Percentiles rank a stretch among this genome's conserved stretches.
Evolutionary conservation across 2,329 filamentous ascomycete genomes (phyloP).

Genomic region (Aschersonia sp.): DNA sequence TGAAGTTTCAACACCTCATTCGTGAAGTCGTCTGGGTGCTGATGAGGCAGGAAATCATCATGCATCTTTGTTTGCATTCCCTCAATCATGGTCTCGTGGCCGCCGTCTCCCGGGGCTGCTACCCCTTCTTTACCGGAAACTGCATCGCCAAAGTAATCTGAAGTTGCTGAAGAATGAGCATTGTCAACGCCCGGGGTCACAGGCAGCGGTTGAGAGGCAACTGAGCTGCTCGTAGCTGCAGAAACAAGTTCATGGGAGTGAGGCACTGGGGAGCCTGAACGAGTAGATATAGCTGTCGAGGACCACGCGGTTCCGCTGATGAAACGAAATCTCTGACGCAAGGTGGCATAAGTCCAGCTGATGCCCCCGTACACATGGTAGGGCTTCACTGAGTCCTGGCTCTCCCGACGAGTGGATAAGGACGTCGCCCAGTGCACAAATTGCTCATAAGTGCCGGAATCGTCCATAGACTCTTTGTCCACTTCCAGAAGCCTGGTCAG

Average conservation of each 20-base stretch:
- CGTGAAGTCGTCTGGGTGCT: constrained; percentile 27
- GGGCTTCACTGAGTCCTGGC: constrained; percentile 38
- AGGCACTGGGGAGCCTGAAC: constrained; percentile 23
- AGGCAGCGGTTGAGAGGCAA: constrained; percentile 18
- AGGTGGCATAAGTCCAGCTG: constrained; percentile 55
- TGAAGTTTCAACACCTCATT: constrained; percentile 21
- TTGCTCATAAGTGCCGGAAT: constrained; percentile 34
- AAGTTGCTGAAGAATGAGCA: constrained; percentile 5
- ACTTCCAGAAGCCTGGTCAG: constrained; percentile 42
- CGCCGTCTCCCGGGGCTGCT: neutral
- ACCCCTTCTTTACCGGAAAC: constrained; percentile 2
- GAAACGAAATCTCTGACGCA: constrained; percentile 54
- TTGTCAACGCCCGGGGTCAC: constrained; percentile 16
- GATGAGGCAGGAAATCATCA: constrained; percentile 8
- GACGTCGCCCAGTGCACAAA: constrained; percentile 60
- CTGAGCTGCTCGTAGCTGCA: constrained; percentile 2
- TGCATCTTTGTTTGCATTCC: constrained; percentile 2
- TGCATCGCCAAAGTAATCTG: constrained; percentile 29
- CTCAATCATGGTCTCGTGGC: neutral
- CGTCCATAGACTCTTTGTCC: constrained; percentile 19
- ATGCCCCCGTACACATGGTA: constrained; percentile 49
- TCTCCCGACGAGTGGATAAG: constrained; percentile 28
- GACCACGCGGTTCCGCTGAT: constrained; percentile 39
- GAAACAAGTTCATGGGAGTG: constrained; percentile 20
- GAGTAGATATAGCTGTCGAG: constrained; percentile 9